Evolutionary conservation across 2,329 filamentous ascomycete species (phyloP).

Genomic region (Diplocarpon rosae): DNA sequence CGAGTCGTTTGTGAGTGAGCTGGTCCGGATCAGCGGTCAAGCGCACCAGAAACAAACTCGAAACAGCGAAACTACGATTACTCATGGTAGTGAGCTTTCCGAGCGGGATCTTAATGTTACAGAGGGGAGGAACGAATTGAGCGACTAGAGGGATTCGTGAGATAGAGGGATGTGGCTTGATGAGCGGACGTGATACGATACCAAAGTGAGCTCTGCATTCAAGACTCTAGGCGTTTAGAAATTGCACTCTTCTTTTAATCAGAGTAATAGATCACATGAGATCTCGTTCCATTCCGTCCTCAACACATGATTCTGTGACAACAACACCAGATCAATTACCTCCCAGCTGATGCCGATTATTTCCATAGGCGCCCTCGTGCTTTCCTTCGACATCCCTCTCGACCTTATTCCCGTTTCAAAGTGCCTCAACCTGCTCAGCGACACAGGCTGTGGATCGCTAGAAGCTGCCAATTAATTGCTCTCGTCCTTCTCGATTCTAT

Average conservation of each 20-base stretch:
- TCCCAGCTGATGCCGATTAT: too few relatives aligned
- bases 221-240: slow-evolving; percentile 2
- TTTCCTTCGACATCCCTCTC: too few relatives aligned
- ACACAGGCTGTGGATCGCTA: too few relatives aligned
- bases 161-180: background rate
- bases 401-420: too few relatives aligned
- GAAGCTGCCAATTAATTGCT: too few relatives aligned
- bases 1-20: slow-evolving; percentile 78
- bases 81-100: slow-evolving; percentile 11
- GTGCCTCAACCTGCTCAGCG: too few relatives aligned
- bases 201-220: slow-evolving; percentile 3
- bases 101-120: slow-evolving; percentile 13
- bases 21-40: slow-evolving; percentile 33
- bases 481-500: too few relatives aligned
- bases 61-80: slow-evolving; percentile 4
- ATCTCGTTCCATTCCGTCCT: too few relatives aligned
- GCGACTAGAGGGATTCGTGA: background rate
- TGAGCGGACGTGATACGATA: slow-evolving; percentile 3
- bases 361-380: too few relatives aligned
- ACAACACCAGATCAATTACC: too few relatives aligned
- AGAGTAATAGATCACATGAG: too few relatives aligned
- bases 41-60: slow-evolving; percentile 25
- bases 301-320: too few relatives aligned
- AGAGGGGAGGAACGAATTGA: slow-evolving; percentile 3
- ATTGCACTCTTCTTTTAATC: background rate